These are phyloP conservation scores for Pythium rishiriense DNA, from an alignment of 352 stramenopile species.

Conservation along the genomic window DNA sequence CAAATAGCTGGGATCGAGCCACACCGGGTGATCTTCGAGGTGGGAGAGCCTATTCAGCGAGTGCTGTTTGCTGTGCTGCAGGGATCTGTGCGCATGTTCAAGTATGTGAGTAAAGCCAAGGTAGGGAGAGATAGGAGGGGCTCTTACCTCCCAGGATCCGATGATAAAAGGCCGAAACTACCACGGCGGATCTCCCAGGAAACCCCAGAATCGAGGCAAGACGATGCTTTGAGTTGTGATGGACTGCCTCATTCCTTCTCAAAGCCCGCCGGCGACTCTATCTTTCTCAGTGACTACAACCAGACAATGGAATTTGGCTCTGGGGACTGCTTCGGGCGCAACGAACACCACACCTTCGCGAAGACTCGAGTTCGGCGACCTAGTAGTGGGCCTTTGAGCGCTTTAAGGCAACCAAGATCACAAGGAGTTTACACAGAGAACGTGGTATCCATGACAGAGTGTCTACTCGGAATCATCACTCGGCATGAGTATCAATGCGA, in stretches of 20 bases:
- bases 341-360: conserved; percentile 6
- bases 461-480: conserved; percentile 35
- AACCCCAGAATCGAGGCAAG: not conserved
- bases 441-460: conserved; percentile 44
- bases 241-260: conserved; percentile 21
- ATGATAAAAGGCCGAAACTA: conserved; percentile 29
- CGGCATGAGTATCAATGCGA: conserved; percentile 7
- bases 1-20: conserved; percentile 14
- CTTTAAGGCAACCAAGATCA: not conserved
- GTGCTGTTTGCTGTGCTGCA: conserved; percentile 23
- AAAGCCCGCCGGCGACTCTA: conserved; percentile 31
- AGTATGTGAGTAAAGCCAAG: conserved; percentile 18
- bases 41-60: conserved; percentile 6
- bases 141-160: conserved; percentile 5
- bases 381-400: not conserved
- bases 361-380: not conserved
- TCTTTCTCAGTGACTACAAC: conserved; percentile 39
- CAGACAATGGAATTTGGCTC: conserved; percentile 25
- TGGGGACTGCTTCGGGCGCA: conserved; percentile 30
- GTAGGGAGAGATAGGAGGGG: conserved; percentile 8
- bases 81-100: conserved; percentile 25
- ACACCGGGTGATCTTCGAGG: conserved; percentile 23
- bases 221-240: not conserved
- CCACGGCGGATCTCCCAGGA: conserved; percentile 21
- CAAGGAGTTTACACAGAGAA: conserved; percentile 28